phyloP scores from a whole-genome alignment of 352 stramenopile genomes.

The Pseudoperonospora humuli region DNA sequence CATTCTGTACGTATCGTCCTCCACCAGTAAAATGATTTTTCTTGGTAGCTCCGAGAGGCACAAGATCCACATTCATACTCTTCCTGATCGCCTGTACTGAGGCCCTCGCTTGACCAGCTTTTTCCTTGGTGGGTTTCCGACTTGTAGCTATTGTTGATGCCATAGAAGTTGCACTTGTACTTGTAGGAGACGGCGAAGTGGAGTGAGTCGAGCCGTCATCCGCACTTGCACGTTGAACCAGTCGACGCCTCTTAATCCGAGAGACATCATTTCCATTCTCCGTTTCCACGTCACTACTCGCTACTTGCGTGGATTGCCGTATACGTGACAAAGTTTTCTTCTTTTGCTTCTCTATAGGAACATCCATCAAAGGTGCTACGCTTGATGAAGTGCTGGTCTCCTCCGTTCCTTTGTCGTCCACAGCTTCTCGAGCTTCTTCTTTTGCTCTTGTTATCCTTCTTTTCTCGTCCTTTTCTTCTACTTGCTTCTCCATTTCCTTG shows the following conservation, averaged over 20 bases:
- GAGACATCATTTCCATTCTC: not conserved
- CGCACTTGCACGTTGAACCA: slow-evolving; percentile 10
- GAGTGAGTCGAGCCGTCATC: slow-evolving; percentile 12
- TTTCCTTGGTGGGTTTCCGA: slow-evolving; percentile 15
- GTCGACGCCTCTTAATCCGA: slow-evolving; percentile 17
- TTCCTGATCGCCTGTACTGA: slow-evolving; percentile 29
- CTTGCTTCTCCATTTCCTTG: not conserved
- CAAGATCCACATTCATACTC: slow-evolving; percentile 35
- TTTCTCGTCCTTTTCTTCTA: slow-evolving; percentile 10
- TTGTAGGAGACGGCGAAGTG: slow-evolving; percentile 14
- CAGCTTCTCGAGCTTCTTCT: slow-evolving; percentile 1
- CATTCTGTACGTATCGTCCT: slow-evolving; percentile 61
- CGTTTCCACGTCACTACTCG: slow-evolving; percentile 7
- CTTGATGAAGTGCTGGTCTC: not conserved
- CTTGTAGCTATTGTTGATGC: not conserved
- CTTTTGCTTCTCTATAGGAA: not conserved
- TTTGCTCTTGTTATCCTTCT: slow-evolving; percentile 15
- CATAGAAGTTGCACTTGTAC: not conserved
- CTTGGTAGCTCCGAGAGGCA: slow-evolving; percentile 35
- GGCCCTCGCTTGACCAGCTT: slow-evolving; percentile 12
- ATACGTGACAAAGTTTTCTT: not conserved
- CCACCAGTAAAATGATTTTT: slow-evolving; percentile 29
- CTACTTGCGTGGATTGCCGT: not conserved
- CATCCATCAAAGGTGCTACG: slow-evolving; percentile 5
- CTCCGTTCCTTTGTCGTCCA: not conserved